Base-by-base conservation (phyloP, 139 green algal species). In the Coelastrella sp. region DNA sequence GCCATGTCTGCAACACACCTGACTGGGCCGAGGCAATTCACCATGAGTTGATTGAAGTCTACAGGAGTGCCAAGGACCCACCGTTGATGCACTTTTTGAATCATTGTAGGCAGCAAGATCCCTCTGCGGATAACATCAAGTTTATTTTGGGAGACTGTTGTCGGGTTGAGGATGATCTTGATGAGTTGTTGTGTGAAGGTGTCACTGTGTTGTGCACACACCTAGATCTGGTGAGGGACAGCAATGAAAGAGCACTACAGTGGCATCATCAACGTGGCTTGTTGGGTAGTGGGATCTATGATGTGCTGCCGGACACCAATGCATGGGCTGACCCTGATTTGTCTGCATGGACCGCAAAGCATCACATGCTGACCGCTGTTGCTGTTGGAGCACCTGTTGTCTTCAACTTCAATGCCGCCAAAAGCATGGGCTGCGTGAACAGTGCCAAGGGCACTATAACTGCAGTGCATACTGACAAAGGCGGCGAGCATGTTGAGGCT, bases 311-410 rank as follows among this genome's bases (percentile, higher is more conserved):
- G 9, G 59, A 30, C 21, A 67, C 59, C 21, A 23, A 67, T 30
- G 59, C 59, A 30, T 67, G 59, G 59, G 5, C 9, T 19, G 27
- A 6, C 59, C 27, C 21, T 30, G 59, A 67, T 23, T 35, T 67
- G 59, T 5, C 15, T 9, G 8, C 59, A 35, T 67, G 59, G 15
- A 21, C 32, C 21, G 9, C 27, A 8, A 23, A 67, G 17, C 15
- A 67, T 67, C 59, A 21, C 13, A 67, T 67, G 59, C 13, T 67
- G 59, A 67, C 59, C 5, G 21, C 21, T 21, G 59, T 67, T 19
- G 59, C 59, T 8, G 59, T 67, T 19, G 59, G 59, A 35, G 59
- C 59, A 35, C 59, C 59, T 67, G 59, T 67, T 67, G 59, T 67
- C 21, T 67, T 67, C 59, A 67, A 67, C 59, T 67, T 30, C 59